Conservation (phyloP, 495 filamentous ascomycete genomes). For the Talaromyces nanjingensis region DNA sequence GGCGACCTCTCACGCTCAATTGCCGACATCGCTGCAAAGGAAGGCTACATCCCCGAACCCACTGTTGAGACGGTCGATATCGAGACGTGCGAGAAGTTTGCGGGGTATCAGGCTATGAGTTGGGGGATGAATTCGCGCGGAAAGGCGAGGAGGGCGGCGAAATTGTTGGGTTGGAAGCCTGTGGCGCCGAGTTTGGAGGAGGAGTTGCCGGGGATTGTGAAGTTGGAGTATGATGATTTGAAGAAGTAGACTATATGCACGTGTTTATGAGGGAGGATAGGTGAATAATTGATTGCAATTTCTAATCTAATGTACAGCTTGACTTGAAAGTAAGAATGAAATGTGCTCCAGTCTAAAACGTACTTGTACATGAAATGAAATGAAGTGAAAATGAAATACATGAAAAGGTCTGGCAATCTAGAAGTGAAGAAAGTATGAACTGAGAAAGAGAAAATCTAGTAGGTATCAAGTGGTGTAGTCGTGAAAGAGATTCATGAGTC, state of each 20-base stretch:
- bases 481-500: neutral
- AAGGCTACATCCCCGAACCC: slow-evolving; percentile 54
- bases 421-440: neutral
- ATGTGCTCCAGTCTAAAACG: too few relatives aligned
- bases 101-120: slow-evolving; percentile 28
- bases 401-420: neutral
- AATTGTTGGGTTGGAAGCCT: slow-evolving; percentile 57
- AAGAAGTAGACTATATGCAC: neutral
- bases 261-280: neutral
- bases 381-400: neutral
- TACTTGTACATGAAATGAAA: neutral
- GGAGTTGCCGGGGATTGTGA: slow-evolving; percentile 43
- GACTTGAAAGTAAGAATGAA: too few relatives aligned
- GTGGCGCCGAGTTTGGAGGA: slow-evolving; percentile 40
- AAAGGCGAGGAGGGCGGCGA: slow-evolving; percentile 46
- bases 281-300: neutral
- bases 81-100: slow-evolving; percentile 22
- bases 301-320: neutral
- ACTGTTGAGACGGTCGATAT: slow-evolving; percentile 34
- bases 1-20: slow-evolving; percentile 56
- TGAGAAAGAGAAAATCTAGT: neutral
- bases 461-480: neutral
- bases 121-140: slow-evolving; percentile 56
- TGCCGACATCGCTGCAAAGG: slow-evolving; percentile 53
- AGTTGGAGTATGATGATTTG: slow-evolving; percentile 28